phyloP scores from a whole-genome alignment of 768 basidiomycete species.

The Mycena floridula region DNA sequence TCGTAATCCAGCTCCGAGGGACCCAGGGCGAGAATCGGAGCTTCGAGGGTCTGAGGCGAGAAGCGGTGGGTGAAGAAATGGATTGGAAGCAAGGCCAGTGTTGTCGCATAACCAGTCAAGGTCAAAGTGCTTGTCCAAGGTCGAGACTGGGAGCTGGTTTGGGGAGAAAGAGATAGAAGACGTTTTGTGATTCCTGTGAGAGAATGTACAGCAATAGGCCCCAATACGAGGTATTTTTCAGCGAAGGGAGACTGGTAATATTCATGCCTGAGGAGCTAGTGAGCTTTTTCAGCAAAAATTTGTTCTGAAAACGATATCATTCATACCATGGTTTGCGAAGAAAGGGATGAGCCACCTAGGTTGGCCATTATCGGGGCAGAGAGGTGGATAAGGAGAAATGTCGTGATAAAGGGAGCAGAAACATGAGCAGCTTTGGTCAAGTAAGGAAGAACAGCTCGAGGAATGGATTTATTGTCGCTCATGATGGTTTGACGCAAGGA shows the following conservation, averaged over 20 bases:
- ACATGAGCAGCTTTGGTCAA: slow-evolving; percentile 60
- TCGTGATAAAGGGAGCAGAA: slow-evolving; percentile 70
- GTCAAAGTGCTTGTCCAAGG: slow-evolving; percentile 32
- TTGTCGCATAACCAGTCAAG: slow-evolving; percentile 55
- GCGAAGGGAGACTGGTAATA: slow-evolving; percentile 74
- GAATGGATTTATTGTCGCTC: not conserved
- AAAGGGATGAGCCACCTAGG: slow-evolving; percentile 58
- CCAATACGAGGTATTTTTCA: slow-evolving; percentile 63
- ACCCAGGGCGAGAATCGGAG: slow-evolving; percentile 53
- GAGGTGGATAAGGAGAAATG: slow-evolving; percentile 76
- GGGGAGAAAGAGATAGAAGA: slow-evolving; percentile 30
- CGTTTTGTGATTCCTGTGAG: slow-evolving; percentile 56
- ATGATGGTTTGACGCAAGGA: not conserved
- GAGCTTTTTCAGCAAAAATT: not conserved
- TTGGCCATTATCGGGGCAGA: slow-evolving; percentile 68
- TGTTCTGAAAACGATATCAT: not conserved
- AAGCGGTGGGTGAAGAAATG: slow-evolving; percentile 68
- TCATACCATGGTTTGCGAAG: slow-evolving; percentile 74
- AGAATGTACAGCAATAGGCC: slow-evolving; percentile 62
- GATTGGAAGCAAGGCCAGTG: slow-evolving; percentile 55
- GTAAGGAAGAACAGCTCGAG: slow-evolving; percentile 10
- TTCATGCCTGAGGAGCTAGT: slow-evolving; percentile 79
- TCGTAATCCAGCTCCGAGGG: slow-evolving; percentile 80
- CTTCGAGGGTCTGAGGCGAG: slow-evolving; percentile 35
- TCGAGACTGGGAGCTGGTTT: slow-evolving; percentile 24